Evolutionary conservation across 140 eudicot species (phyloP).

Genomic region (Flaveria floridana): DNA sequence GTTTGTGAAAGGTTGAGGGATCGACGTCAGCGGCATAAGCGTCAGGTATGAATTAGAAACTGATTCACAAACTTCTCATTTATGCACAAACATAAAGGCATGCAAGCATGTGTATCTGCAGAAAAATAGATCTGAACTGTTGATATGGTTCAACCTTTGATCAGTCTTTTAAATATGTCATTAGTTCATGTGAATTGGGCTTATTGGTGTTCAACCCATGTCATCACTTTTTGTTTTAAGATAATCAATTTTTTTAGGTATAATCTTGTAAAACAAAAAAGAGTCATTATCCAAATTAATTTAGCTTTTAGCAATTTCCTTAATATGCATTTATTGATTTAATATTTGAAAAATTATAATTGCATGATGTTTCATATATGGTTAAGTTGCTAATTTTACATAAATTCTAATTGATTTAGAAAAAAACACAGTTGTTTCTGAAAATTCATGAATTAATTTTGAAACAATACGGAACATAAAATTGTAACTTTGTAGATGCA

Average conservation of each 20-base stretch:
- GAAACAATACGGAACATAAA: neutral
- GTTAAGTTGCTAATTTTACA: constrained; percentile 8
- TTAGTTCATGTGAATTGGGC: constrained; percentile 7
- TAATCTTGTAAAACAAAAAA: neutral
- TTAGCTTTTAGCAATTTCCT: neutral
- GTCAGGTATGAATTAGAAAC: constrained; percentile 55
- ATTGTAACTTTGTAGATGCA: neutral
- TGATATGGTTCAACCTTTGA: neutral
- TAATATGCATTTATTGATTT: constrained; percentile 10
- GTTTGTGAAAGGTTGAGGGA: constrained; percentile 94
- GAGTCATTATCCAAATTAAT: neutral
- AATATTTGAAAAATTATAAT: neutral
- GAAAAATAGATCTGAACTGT: neutral
- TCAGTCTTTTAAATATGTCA: neutral
- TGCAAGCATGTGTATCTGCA: neutral
- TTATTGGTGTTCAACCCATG: constrained; percentile 7
- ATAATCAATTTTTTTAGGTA: neutral
- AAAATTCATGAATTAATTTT: neutral
- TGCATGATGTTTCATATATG: neutral
- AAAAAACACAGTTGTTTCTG: neutral
- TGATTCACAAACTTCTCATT: neutral
- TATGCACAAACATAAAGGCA: neutral
- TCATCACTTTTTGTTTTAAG: neutral
- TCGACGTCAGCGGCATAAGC: constrained; percentile 72
- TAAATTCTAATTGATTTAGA: neutral